A percentile compares a stretch with the other conserved stretches of the same genome.
Evolutionary conservation across 768 basidiomycete species (phyloP).

Genomic region (Suillus paluster): DNA sequence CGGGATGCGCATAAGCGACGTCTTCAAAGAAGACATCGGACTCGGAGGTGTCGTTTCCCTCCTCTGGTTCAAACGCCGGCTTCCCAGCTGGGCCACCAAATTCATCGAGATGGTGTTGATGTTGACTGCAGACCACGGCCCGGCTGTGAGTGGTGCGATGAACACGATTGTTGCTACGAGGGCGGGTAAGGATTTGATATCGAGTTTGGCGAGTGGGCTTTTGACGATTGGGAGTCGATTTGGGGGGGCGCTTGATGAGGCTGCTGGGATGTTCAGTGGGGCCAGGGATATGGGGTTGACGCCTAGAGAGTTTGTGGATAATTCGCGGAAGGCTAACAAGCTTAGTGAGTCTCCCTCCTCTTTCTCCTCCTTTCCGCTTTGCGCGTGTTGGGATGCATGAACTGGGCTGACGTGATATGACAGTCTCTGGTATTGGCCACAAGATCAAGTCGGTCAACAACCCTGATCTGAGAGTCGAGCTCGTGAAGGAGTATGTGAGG

Average conservation of each 20-base stretch:
- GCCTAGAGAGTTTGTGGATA: constrained; percentile 98
- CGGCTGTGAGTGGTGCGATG: constrained; percentile 97
- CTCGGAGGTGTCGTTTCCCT: constrained; percentile 95
- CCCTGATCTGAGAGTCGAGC: constrained; percentile 90
- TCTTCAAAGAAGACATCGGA: constrained; percentile 97
- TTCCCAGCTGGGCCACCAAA: constrained; percentile 93
- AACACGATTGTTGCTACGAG: constrained; percentile 99
- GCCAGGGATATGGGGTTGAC: constrained; percentile 92
- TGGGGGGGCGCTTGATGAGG: constrained; percentile 98
- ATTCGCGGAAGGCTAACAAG: constrained; percentile 91
- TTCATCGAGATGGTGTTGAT: constrained; percentile 99
- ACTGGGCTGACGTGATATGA: background rate
- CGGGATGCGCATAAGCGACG: constrained; percentile 98
- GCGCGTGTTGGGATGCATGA: too few relatives aligned
- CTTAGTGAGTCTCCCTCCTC: constrained; percentile 63
- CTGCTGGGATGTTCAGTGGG: constrained; percentile 92
- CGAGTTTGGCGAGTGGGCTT: constrained; percentile 93
- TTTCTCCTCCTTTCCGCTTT: background rate
- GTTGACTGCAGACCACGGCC: constrained; percentile 98
- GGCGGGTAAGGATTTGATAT: constrained; percentile 98
- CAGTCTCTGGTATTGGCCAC: constrained; percentile 97
- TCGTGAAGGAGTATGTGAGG: constrained; percentile 93
- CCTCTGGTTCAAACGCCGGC: constrained; percentile 96
- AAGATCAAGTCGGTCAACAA: constrained; percentile 99
- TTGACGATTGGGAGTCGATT: constrained; percentile 98